Percentiles rank a stretch among this genome's conserved stretches.
Conservation (phyloP, 208 protist species). For the Acanthamoeba divionensis region DNA sequence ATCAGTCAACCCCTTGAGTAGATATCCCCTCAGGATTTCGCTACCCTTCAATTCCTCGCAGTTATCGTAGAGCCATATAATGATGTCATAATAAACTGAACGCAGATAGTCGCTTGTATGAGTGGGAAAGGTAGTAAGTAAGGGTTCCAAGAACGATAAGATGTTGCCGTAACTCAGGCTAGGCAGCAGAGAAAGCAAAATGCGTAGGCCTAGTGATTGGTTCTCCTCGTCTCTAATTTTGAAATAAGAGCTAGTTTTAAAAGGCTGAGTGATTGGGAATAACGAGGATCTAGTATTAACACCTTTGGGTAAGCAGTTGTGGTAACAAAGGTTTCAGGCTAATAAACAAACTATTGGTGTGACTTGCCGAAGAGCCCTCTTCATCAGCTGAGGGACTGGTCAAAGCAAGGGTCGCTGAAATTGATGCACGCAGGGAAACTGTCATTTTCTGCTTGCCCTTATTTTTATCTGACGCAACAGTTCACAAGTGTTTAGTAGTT, state of each 20-base stretch:
- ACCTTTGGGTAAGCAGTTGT: slow-evolving; percentile 41
- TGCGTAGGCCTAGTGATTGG: slow-evolving; percentile 53
- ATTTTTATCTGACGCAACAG: too few species aligned
- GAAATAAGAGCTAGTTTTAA: not conserved
- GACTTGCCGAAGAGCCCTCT: too few species aligned
- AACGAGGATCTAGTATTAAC: not conserved
- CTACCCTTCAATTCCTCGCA: not conserved
- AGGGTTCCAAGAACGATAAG: slow-evolving; percentile 47
- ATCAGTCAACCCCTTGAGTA: slow-evolving; percentile 31
- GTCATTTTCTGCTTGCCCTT: too few species aligned
- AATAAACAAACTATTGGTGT: not conserved
- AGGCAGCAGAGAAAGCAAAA: slow-evolving; percentile 20
- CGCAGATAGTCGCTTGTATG: slow-evolving; percentile 48
- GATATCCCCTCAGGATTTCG: slow-evolving; percentile 23
- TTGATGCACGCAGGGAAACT: too few species aligned
- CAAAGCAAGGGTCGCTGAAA: too few species aligned
- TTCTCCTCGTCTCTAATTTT: slow-evolving; percentile 50
- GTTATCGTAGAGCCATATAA: slow-evolving; percentile 70
- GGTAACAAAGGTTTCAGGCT: slow-evolving; percentile 40
- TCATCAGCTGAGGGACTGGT: too few species aligned
- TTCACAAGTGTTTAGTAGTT: too few species aligned
- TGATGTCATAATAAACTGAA: slow-evolving; percentile 66
- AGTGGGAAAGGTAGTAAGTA: slow-evolving; percentile 47
- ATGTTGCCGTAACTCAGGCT: slow-evolving; percentile 42
- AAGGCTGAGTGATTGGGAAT: not conserved